Percentiles rank a stretch among this genome's conserved stretches.
Evolutionary conservation across 352 stramenopile species (phyloP).

Genomic region (Plasmopara viticola): DNA sequence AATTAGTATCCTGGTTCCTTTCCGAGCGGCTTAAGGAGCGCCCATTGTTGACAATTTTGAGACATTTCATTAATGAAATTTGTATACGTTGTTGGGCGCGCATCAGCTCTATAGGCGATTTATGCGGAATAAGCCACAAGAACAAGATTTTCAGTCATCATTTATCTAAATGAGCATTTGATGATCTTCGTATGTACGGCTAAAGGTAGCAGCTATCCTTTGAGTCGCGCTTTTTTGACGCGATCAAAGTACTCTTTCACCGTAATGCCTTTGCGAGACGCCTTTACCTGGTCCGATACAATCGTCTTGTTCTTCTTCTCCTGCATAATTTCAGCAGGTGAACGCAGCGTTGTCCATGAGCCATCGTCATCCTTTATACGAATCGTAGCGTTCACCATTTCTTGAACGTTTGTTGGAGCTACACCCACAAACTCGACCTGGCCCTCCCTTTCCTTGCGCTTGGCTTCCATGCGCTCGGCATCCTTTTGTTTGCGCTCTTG

Average conservation of each 20-base stretch:
- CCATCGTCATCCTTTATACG: conserved; percentile 81
- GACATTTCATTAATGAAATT: no score
- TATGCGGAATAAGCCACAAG: no score
- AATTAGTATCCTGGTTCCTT: no score
- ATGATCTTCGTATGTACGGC: background rate
- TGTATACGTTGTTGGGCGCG: no score
- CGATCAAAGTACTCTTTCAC: conserved; percentile 86
- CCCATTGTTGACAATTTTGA: no score
- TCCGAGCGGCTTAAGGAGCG: no score
- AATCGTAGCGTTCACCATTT: conserved; percentile 71
- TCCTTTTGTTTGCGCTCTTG: conserved; percentile 55
- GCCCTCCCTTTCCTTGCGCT: conserved; percentile 28
- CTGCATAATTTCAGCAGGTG: conserved; percentile 73
- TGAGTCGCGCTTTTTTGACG: conserved; percentile 55
- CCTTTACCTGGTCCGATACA: conserved; percentile 64
- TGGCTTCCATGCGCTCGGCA: conserved; percentile 39
- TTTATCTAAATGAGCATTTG: conserved; percentile 2
- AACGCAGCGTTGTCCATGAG: conserved; percentile 75
- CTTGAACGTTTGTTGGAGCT: conserved; percentile 49
- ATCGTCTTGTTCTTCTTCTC: conserved; percentile 61
- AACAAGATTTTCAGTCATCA: no score
- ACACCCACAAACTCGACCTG: conserved; percentile 68
- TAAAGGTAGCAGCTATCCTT: background rate
- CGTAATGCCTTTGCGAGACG: conserved; percentile 65
- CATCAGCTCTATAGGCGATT: no score